phyloP scores from a whole-genome alignment of 2,329 filamentous ascomycete species.

The Aspergillus udagawae region DNA sequence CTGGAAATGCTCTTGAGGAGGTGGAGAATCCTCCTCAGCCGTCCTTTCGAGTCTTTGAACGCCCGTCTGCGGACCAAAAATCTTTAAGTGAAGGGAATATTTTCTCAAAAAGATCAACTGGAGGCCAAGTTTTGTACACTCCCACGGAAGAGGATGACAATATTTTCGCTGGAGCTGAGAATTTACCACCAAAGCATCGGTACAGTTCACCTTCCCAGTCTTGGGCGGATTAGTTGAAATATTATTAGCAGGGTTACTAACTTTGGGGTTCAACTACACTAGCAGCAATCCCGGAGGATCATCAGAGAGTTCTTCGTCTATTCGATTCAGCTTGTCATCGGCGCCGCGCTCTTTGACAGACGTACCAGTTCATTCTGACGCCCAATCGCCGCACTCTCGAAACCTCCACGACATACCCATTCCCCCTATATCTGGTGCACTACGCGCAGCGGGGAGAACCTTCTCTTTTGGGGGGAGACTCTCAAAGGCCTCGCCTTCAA shows the following conservation, averaged over 20 bases:
- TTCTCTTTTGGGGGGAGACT: constrained; percentile 51
- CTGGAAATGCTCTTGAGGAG: constrained; percentile 52
- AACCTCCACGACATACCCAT: constrained; percentile 40
- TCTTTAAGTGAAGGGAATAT: constrained; percentile 41
- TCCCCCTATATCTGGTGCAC: constrained; percentile 39
- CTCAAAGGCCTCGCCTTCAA: constrained; percentile 26
- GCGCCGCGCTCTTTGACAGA: constrained; percentile 55
- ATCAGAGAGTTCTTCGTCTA: constrained; percentile 46
- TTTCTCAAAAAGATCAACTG: constrained; percentile 30
- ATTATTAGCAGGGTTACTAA: constrained; percentile 1
- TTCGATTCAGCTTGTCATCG: constrained; percentile 52
- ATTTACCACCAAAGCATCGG: constrained; percentile 32
- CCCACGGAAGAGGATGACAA: constrained; percentile 37
- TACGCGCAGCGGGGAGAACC: constrained; percentile 47
- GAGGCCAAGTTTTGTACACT: constrained; percentile 33
- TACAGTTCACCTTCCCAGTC: constrained; percentile 24
- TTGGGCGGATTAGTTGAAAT: background rate
- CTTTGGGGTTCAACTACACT: constrained; percentile 29
- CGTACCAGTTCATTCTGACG: constrained; percentile 36
- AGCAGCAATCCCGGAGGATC: constrained; percentile 46
- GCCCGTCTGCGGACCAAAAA: constrained; percentile 42
- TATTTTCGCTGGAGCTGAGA: constrained; percentile 35
- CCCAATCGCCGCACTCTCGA: constrained; percentile 33
- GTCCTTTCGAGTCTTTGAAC: constrained; percentile 54
- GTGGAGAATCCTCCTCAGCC: constrained; percentile 37